These are phyloP conservation scores for Tricladium varicosporioides DNA, from an alignment of 2,329 filamentous ascomycete genomes.

Conservation along the genomic window DNA sequence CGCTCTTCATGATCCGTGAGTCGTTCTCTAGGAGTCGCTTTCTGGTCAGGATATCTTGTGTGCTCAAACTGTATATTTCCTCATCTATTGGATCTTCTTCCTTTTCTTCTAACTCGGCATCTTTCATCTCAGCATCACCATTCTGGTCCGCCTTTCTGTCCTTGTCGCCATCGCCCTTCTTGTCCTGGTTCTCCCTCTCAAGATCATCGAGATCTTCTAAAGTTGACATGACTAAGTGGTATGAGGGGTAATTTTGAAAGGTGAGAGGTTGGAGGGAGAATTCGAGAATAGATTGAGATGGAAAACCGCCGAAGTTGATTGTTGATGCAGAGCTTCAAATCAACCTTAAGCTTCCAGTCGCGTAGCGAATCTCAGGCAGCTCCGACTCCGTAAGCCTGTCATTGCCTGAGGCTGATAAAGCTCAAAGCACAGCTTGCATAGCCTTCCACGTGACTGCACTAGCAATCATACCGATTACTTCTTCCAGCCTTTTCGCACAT, in stretches of 20 bases:
- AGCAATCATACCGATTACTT: conserved; percentile 1
- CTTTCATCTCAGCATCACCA: conserved; percentile 88
- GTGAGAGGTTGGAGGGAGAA: neutral
- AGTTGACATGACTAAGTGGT: conserved; percentile 59
- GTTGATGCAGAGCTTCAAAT: conserved; percentile 17
- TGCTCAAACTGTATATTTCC: conserved; percentile 89
- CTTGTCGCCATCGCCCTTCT: conserved; percentile 54
- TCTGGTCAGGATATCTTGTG: conserved; percentile 89
- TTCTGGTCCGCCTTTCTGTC: conserved; percentile 51
- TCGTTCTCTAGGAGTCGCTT: conserved; percentile 95
- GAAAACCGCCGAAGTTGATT: conserved; percentile 7
- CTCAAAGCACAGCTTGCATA: no score
- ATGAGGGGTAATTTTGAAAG: neutral
- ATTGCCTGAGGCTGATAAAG: neutral
- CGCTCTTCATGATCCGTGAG: conserved; percentile 97
- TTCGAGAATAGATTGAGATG: neutral
- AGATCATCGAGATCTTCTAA: conserved; percentile 76
- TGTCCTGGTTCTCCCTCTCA: conserved; percentile 66
- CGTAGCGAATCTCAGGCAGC: conserved; percentile 13
- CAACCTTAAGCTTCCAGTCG: conserved; percentile 21
- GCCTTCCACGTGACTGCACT: neutral
- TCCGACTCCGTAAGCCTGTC: conserved; percentile 6
- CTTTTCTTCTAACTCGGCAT: conserved; percentile 66
- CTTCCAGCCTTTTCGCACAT: conserved; percentile 6
- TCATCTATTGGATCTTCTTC: conserved; percentile 85